Conservation (phyloP, 352 stramenopile genomes). For the Elongisporangium anandrum region DNA sequence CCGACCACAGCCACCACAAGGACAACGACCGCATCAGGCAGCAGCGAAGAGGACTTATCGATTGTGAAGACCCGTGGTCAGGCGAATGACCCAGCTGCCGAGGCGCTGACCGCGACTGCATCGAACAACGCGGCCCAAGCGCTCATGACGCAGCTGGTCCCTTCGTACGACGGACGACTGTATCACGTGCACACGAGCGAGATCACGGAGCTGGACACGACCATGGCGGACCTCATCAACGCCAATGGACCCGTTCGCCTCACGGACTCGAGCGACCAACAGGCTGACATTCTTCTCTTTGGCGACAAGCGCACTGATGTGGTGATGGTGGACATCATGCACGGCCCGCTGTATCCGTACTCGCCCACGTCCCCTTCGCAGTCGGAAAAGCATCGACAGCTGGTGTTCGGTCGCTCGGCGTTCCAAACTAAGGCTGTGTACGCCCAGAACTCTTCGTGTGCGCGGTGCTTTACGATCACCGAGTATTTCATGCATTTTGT, state of each 20-base stretch:
- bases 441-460: constrained; percentile 45
- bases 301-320: constrained; percentile 74
- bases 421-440: constrained; percentile 68
- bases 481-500: constrained; percentile 84
- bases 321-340: constrained; percentile 64
- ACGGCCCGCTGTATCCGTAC: constrained; percentile 41
- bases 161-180: constrained; percentile 71
- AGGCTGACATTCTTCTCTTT: constrained; percentile 63
- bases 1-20: constrained; percentile 7
- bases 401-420: constrained; percentile 73
- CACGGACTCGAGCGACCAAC: constrained; percentile 12
- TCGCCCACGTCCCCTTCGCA: constrained; percentile 12
- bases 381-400: constrained; percentile 15
- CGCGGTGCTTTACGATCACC: constrained; percentile 75
- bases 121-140: constrained; percentile 8
- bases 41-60: constrained; percentile 13
- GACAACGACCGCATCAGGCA: constrained; percentile 3
- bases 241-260: constrained; percentile 67
- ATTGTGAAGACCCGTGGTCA: constrained; percentile 33
- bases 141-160: constrained; percentile 58
- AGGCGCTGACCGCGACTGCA: constrained; percentile 17
- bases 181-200: constrained; percentile 64
- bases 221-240: constrained; percentile 72
- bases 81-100: constrained; percentile 7
- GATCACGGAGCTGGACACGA: constrained; percentile 70